A percentile compares a stretch with the other conserved stretches of the same genome.
Conservation (phyloP, 176 grass and related monocot genomes). For the Paspalum notatum region DNA sequence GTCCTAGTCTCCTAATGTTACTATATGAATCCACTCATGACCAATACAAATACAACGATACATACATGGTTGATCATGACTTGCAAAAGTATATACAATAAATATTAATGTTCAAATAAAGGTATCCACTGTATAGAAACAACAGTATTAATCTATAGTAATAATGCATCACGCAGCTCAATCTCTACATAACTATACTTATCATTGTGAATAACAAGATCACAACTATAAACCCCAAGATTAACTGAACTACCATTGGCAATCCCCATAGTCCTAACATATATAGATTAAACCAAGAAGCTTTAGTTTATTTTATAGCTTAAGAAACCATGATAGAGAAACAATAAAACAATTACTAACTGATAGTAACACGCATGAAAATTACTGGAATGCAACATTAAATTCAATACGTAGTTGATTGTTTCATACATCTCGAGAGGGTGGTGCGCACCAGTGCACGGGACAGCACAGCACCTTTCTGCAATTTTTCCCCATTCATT, state of each 20-base stretch:
- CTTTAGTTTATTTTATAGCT: slow-evolving; percentile 3
- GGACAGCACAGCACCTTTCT: slow-evolving; percentile 72
- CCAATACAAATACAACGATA: neutral
- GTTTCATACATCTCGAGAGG: slow-evolving; percentile 87
- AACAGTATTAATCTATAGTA: neutral
- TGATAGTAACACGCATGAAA: neutral
- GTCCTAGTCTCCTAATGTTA: neutral
- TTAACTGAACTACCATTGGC: neutral
- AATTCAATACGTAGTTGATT: slow-evolving; percentile 9
- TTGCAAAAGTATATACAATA: slow-evolving; percentile 24
- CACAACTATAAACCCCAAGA: neutral
- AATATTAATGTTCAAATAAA: neutral
- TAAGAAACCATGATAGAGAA: neutral
- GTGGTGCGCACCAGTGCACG: slow-evolving; percentile 80
- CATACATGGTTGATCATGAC: neutral
- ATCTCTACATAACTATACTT: neutral
- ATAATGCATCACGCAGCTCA: neutral
- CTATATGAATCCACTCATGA: neutral
- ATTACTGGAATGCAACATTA: neutral
- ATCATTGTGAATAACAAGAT: slow-evolving; percentile 7
- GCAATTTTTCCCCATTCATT: slow-evolving; percentile 53
- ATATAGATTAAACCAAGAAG: slow-evolving; percentile 6
- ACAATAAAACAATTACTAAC: neutral
- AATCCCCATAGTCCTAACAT: neutral
- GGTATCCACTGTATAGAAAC: neutral